Evolutionary conservation across 441 rosid genomes (phyloP).

Genomic region (Gossypium gossypioides): DNA sequence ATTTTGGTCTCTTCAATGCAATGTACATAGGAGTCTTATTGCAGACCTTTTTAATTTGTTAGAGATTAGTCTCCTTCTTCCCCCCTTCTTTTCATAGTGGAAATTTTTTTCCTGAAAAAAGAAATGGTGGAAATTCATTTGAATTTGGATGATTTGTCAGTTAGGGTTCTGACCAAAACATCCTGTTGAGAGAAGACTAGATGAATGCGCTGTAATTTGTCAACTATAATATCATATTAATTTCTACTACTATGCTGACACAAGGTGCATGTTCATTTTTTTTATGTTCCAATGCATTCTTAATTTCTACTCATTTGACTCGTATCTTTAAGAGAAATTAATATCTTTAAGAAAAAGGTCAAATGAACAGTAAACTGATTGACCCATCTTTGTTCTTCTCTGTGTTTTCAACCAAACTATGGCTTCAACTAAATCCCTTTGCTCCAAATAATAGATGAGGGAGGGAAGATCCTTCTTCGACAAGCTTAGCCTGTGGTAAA

Average conservation of each 20-base stretch:
- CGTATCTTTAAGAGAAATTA: neutral
- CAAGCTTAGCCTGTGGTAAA: neutral
- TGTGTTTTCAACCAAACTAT: neutral
- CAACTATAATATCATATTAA: neutral
- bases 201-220: neutral
- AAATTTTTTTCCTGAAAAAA: too few species aligned
- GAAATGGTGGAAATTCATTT: neutral
- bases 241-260: neutral
- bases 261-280: neutral
- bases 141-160: neutral
- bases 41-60: neutral
- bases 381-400: neutral
- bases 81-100: neutral
- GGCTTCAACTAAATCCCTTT: neutral
- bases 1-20: neutral
- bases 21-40: neutral
- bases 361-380: neutral
- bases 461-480: neutral
- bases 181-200: neutral
- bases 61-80: neutral
- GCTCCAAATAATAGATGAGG: neutral
- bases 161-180: neutral
- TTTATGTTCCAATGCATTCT: neutral
- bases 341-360: neutral
- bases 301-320: neutral